A percentile compares a stretch with the other conserved stretches of the same genome.
Evolutionary conservation across 1,139 yeast genomes (phyloP).

Genomic region (Scheffersomyces segobiensis): DNA sequence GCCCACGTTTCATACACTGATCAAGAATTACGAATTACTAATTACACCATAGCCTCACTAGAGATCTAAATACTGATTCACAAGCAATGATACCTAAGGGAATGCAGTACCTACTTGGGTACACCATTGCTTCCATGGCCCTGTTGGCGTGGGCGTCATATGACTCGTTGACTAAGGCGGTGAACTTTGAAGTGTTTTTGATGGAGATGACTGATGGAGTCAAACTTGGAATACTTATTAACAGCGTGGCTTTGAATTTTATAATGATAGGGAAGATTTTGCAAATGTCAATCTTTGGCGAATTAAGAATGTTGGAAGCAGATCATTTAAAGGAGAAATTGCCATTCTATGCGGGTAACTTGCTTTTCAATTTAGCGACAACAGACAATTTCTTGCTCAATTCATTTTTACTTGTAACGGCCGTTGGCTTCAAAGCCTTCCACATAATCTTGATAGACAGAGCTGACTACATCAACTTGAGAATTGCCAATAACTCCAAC

Average conservation of each 20-base stretch:
- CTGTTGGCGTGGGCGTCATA: constrained; percentile 28
- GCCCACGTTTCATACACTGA: not conserved
- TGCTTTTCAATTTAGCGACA: constrained; percentile 63
- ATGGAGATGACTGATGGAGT: constrained; percentile 37
- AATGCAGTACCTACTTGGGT: constrained; percentile 24
- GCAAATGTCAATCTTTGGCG: constrained; percentile 64
- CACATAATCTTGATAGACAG: constrained; percentile 75
- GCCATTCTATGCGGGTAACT: constrained; percentile 57
- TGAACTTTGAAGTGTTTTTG: constrained; percentile 28
- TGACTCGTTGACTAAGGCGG: constrained; percentile 26
- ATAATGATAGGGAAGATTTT: constrained; percentile 37
- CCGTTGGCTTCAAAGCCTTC: constrained; percentile 63
- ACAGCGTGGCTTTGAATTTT: constrained; percentile 36
- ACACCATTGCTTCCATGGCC: constrained; percentile 23
- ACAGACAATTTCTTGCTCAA: constrained; percentile 55
- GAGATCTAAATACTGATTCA: not conserved
- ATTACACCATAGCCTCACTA: not conserved
- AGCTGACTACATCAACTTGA: constrained; percentile 52
- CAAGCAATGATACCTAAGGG: constrained; percentile 3
- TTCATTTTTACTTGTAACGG: constrained; percentile 40
- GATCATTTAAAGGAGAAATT: constrained; percentile 53
- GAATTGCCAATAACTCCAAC: constrained; percentile 24
- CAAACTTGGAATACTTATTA: constrained; percentile 33
- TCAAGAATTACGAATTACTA: not conserved
- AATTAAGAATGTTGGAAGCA: constrained; percentile 68